A percentile compares a stretch with the other conserved stretches of the same genome.
phyloP scores from a whole-genome alignment of 2,329 filamentous ascomycete species.

The Alternaria solani region DNA sequence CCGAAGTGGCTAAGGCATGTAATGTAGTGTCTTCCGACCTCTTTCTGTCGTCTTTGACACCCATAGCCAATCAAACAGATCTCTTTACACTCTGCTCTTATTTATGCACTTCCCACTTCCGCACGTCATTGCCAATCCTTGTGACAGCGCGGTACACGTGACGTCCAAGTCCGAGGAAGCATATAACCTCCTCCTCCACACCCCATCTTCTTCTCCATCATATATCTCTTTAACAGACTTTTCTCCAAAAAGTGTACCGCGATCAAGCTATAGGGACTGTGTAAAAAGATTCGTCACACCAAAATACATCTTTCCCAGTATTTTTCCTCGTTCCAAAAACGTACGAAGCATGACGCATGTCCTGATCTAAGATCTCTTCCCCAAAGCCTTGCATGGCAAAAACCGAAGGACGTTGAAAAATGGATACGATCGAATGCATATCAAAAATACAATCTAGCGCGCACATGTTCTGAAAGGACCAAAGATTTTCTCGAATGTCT shows the following conservation, averaged over 20 bases:
- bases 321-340: background rate
- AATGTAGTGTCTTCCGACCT: background rate
- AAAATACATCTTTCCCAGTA: no score
- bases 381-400: no score
- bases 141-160: fast-evolving
- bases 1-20: background rate
- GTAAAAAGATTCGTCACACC: no score
- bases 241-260: background rate
- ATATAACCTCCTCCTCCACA: background rate
- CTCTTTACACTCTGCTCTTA: background rate
- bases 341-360: no score
- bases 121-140: no score
- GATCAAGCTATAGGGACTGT: no score
- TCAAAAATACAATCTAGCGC: no score
- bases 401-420: fast-evolving
- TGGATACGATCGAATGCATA: no score
- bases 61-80: background rate
- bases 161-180: background rate
- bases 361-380: no score
- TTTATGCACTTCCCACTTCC: background rate
- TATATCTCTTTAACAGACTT: background rate
- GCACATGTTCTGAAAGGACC: no score
- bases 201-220: background rate
- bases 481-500: no score
- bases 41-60: background rate